A percentile compares a stretch with the other conserved stretches of the same genome.
These are phyloP conservation scores for Rhodamnia rubescens DNA, from an alignment of 345 rosid genomes.

Conservation along the genomic window DNA sequence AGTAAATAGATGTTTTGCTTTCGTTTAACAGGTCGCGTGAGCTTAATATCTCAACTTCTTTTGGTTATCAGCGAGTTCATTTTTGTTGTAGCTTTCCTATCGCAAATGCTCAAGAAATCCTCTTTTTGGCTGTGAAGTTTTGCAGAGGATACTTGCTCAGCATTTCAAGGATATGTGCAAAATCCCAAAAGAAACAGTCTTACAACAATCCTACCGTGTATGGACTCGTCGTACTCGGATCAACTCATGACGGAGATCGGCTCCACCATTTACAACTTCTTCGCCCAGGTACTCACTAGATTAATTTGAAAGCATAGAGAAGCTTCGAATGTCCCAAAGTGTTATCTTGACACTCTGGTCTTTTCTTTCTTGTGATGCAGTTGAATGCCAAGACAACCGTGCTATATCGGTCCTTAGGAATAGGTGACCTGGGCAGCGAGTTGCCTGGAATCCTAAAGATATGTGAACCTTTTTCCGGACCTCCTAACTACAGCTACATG, in stretches of 20 bases:
- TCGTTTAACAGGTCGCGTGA: not conserved
- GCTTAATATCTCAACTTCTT: not conserved
- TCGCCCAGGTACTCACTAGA: slow-evolving; percentile 23
- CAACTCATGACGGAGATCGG: slow-evolving; percentile 28
- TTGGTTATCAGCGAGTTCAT: not conserved
- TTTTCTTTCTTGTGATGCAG: slow-evolving; percentile 11
- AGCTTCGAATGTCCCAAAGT: not conserved
- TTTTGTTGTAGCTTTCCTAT: not conserved
- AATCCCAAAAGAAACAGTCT: slow-evolving; percentile 35
- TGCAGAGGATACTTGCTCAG: slow-evolving; percentile 46
- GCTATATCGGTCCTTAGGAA: slow-evolving; percentile 4
- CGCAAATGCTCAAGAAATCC: not conserved
- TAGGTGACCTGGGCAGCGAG: not conserved
- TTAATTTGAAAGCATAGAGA: not conserved
- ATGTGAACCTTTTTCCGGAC: slow-evolving; percentile 52
- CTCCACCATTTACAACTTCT: slow-evolving; percentile 24
- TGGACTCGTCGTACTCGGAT: slow-evolving; percentile 24
- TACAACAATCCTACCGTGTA: slow-evolving; percentile 36
- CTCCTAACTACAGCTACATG: slow-evolving; percentile 23
- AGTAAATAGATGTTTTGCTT: slow-evolving; percentile 4
- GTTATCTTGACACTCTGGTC: not conserved
- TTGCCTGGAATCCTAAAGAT: slow-evolving; percentile 11
- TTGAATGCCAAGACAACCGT: slow-evolving; percentile 25
- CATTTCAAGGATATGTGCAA: slow-evolving; percentile 30
- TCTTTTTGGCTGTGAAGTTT: slow-evolving; percentile 23